Conservation (phyloP, 495 filamentous ascomycete genomes). For the Trichoderma orchidacearum region DNA sequence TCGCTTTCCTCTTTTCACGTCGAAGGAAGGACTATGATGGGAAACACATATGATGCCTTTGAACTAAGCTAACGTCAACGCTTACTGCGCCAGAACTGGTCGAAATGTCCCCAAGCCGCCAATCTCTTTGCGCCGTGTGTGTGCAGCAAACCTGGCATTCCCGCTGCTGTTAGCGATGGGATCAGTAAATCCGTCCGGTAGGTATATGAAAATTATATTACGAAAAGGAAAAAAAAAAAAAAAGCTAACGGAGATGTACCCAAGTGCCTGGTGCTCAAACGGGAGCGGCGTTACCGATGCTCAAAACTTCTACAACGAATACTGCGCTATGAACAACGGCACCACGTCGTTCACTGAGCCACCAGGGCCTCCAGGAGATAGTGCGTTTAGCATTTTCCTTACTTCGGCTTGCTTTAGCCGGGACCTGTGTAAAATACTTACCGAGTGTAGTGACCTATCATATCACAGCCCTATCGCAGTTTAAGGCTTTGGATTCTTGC, state of each 20-base stretch:
- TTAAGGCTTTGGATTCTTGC: slow-evolving; percentile 25
- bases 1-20: background rate
- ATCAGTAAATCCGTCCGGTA: slow-evolving; percentile 27
- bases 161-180: slow-evolving; percentile 16
- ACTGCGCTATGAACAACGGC: slow-evolving; percentile 31
- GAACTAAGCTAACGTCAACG: background rate
- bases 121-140: slow-evolving; percentile 25
- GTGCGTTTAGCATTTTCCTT: slow-evolving; percentile 10
- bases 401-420: background rate
- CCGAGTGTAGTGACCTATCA: slow-evolving; percentile 28
- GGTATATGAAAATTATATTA: background rate
- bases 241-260: background rate
- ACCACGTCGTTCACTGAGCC: slow-evolving; percentile 29
- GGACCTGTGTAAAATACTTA: background rate
- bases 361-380: slow-evolving; percentile 28
- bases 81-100: background rate
- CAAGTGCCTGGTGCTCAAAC: slow-evolving; percentile 17
- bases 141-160: slow-evolving; percentile 33
- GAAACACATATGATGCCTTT: no score
- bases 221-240: no score
- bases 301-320: slow-evolving; percentile 31
- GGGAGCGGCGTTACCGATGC: slow-evolving; percentile 30
- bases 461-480: slow-evolving; percentile 33
- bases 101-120: background rate
- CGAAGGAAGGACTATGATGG: background rate